Base-by-base conservation (phyloP, 768 basidiomycete genomes). In the Phaffia tasmanica region DNA sequence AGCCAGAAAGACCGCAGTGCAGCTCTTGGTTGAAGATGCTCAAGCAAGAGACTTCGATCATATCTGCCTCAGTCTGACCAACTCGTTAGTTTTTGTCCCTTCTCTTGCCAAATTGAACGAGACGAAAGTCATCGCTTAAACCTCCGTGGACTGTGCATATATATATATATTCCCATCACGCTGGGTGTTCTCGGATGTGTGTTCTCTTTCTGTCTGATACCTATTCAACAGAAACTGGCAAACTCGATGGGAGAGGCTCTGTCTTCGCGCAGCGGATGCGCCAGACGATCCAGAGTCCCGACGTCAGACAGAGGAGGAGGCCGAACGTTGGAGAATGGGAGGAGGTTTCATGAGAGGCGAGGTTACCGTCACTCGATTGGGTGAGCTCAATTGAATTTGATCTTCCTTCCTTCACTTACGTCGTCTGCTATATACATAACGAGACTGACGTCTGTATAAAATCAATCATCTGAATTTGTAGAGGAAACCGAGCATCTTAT, bases 361-460 rank as follows among this genome's bases (percentile, higher is more conserved):
- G 77, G 86, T 97, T 64, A 94, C 88, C 62, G 83, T 95, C 64
- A 89, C 89, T 19, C 80, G 87, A 70, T 80, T 94, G n/a, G 92
- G 88, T 88, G 72, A 71, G 85, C 79, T n/a, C 18, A 8, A 16
- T 42, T 42, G 35, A 42, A 8, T 11, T 42, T 42, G 35, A 42
- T 15, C 57, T 64, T 56, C 32, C 35, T 9, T 42, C 30, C 57
- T 47, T 42, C 35, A 5, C 35, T 5, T 42, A 42, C 30, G 4
- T 32, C 32, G 57, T 71, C 89, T 88, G 88, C 75, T 87, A 90
- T 35, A 23, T 23, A 35, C 0, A 2, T 72, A 83, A 84, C 14
- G 84, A 86, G 67, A 81, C 81, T 30, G 78, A 42, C 35, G 35
- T 42, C 11, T 42, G 35, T 5, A 42, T 5, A 11, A 42, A 11